Evolutionary conservation across 116 monocot genomes (phyloP).

Genomic region (Iris pallida): DNA sequence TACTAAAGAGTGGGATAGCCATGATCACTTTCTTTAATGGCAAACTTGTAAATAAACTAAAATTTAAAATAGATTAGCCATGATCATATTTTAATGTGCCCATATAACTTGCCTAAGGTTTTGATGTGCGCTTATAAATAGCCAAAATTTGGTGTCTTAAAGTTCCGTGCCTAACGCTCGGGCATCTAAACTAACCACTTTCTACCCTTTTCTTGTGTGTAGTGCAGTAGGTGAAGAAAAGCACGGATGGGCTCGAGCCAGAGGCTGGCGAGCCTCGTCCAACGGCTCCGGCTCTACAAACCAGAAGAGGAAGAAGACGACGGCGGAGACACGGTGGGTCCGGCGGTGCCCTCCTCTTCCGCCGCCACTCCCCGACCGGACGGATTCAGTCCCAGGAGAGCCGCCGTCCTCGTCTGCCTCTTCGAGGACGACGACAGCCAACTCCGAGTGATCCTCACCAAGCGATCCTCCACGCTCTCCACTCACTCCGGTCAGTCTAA

Average conservation of each 20-base stretch:
- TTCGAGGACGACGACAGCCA: constrained; percentile 61
- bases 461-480: constrained; percentile 74
- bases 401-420: constrained; percentile 83
- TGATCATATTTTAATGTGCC: too few relatives aligned
- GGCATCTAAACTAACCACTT: too few relatives aligned
- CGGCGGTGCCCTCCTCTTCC: constrained; percentile 34
- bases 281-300: constrained; percentile 55
- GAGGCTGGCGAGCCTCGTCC: constrained; percentile 28
- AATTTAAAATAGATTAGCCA: too few relatives aligned
- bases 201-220: too few relatives aligned
- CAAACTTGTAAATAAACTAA: too few relatives aligned
- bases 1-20: too few relatives aligned
- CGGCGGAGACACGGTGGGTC: constrained; percentile 47
- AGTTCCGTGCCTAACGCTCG: too few relatives aligned
- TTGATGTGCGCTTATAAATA: too few relatives aligned
- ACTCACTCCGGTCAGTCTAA: constrained; percentile 60
- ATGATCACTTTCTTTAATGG: too few relatives aligned
- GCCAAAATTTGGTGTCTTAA: too few relatives aligned
- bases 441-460: constrained; percentile 89
- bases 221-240: neutral
- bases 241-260: neutral
- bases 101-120: too few relatives aligned
- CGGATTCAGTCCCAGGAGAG: constrained; percentile 29
- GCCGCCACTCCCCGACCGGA: neutral
- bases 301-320: constrained; percentile 14